Percentiles rank a stretch among this genome's conserved stretches.
These are phyloP conservation scores for Suillus paluster DNA, from an alignment of 768 basidiomycete genomes.

Conservation along the genomic window DNA sequence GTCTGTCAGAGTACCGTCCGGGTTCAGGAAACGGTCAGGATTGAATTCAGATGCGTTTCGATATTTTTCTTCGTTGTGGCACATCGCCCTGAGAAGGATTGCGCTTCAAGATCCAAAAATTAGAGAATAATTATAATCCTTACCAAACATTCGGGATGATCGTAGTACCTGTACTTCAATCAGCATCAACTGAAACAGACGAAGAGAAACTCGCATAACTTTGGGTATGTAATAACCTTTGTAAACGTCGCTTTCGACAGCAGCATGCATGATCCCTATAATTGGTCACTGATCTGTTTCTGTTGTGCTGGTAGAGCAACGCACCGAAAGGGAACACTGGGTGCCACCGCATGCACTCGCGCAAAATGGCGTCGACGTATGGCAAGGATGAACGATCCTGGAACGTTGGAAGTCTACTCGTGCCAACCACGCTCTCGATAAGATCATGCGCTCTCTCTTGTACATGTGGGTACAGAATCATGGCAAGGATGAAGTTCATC, in stretches of 20 bases:
- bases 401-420: constrained; percentile 14
- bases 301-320: constrained; percentile 3
- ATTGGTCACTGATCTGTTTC: not conserved
- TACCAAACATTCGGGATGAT: constrained; percentile 12
- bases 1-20: constrained; percentile 4
- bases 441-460: constrained; percentile 15
- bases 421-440: constrained; percentile 16
- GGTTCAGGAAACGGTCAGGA: constrained; percentile 37
- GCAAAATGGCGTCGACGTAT: constrained; percentile 17
- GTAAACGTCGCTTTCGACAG: constrained; percentile 13
- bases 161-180: not conserved
- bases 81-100: constrained; percentile 37
- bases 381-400: constrained; percentile 15
- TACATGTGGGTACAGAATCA: constrained; percentile 15
- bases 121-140: not conserved
- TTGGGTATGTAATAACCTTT: constrained; percentile 42
- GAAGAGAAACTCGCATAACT: constrained; percentile 13
- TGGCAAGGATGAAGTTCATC: constrained; percentile 15
- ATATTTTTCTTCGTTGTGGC: constrained; percentile 40
- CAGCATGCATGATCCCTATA: constrained; percentile 13
- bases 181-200: not conserved
- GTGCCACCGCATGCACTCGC: constrained; percentile 10
- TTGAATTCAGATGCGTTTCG: constrained; percentile 35
- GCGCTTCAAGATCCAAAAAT: not conserved
- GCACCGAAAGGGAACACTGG: constrained; percentile 8